Evolutionary conservation across 345 rosid genomes (phyloP), one percentile per base, ranked within the genome.

Genomic region (Populus pruinosa): DNA sequence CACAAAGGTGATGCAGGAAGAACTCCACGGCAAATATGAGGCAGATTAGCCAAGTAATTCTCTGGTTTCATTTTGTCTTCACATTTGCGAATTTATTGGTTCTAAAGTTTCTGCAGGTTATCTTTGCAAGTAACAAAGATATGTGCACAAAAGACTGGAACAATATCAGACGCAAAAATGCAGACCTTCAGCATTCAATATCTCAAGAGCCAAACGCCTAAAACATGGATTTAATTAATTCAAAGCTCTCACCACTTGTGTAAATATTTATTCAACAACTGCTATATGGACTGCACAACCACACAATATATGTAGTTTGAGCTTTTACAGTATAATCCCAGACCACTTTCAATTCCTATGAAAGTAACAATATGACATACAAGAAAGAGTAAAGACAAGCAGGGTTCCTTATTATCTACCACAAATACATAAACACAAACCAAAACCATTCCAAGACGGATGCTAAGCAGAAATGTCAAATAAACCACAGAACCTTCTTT

Each of bases 371-470:
- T 70, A 71, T 81, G 82, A 86, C 80, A 85, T 72, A 73, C 80
- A 83, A 38, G 61, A 71, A 73, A 74, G 50, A 79, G 71, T 53
- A 82, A 77, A 84, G 76, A 77, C 68, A 77, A 78, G 73, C 72
- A 80, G 49, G 74, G 87, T 86, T 84, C 85, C 86, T 91, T 87
- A 87, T 91, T 89, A 82, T 83, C 89, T 84, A 86, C 82, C 90
- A 86, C 91, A 73, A 83, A 86, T 79, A 86, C 91, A 88, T 78
- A 82, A 49, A 80, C 89, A 83, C 92, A 90, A 87, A 82, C 87
- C 88, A 91, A 89, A 86, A 85, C 74, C 87, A 85, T 77, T 74
- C 82, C 65, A 77, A 86, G 70, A 75, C 81, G 72, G 67, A 64
- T 68, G 20, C 50, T 79, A 76, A 82, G 77, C 65, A 82, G 55